Evolutionary conservation across 108 stramenopile genomes (phyloP), one percentile per base, ranked within the genome.

Genomic region (Cyclotella atomus): DNA sequence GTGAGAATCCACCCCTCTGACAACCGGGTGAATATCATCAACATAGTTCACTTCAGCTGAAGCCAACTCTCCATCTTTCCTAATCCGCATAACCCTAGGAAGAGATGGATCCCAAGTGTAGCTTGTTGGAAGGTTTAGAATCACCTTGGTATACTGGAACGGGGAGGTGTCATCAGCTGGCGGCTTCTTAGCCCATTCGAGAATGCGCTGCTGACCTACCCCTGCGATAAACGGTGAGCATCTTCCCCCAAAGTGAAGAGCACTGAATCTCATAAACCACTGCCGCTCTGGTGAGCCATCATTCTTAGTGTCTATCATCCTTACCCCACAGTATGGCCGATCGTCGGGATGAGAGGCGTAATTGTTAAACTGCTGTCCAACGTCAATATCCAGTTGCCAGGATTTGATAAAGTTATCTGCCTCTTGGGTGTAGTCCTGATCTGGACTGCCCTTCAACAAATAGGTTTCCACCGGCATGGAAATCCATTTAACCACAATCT

Each of bases 321-420:
- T 9, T 2, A 63, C 61, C 16, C 71, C 71, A 24, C 46, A 17
- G n/a, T 38, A 30, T 2, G 38, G 45, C 21, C 71, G 38, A 28
- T 72, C 71, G 29, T 4, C 16, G 9, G 21, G 10, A 33, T 72
- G 71, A 35, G 43, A 2, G 9, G 9, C 2, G 44, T 19, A 62
- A 21, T 72, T 72, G 61, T 64, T 24, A 41, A 72, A 72, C 61
- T 43, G 35, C 25, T 63, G 23, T 24, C 60, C 59, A 2, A 72
- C 71, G 32, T 72, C 61, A 24, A 72, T 45, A 65, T 72, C 71
- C 30, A 4, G 17, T 20, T 57, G 57, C 29, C 32, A 70, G 2
- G 65, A 27, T 12, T 23, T 50, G 12, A 52, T 66, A 23, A 64
- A 64, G 25, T 19, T 66, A 16, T 12, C n/a, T n/a, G 47, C 30